These are phyloP conservation scores for Phaeolepiota aurea DNA, from an alignment of 768 basidiomycete genomes.

Conservation along the genomic window DNA sequence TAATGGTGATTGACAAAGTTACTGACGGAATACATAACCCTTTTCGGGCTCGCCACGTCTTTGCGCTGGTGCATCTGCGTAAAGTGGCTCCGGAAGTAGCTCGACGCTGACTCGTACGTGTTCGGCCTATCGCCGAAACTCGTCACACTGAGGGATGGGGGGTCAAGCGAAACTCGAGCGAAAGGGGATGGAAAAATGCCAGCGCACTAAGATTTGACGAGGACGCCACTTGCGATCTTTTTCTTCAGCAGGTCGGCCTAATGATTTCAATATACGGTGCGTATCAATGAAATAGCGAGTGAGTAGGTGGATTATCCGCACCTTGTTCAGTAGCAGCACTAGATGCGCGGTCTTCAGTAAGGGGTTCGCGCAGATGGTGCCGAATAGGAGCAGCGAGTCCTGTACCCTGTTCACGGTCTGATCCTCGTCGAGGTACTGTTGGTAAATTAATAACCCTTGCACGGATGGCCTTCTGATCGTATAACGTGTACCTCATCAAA, in stretches of 20 bases:
- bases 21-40: constrained; percentile 50
- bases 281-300: not conserved
- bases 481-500: constrained; percentile 63
- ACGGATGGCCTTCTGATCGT: not conserved
- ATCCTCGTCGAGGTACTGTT: constrained; percentile 77
- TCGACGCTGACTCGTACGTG: constrained; percentile 58
- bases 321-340: constrained; percentile 76
- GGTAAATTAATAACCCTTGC: not conserved
- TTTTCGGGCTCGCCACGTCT: constrained; percentile 55
- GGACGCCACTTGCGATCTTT: constrained; percentile 60
- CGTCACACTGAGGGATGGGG: constrained; percentile 46
- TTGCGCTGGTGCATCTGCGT: constrained; percentile 64
- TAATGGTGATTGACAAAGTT: too few relatives aligned
- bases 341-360: constrained; percentile 66
- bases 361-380: constrained; percentile 65
- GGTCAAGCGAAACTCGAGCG: constrained; percentile 1
- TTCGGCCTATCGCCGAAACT: constrained; percentile 71
- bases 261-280: constrained; percentile 3
- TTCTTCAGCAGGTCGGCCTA: constrained; percentile 67
- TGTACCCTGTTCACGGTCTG: constrained; percentile 70
- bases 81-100: constrained; percentile 84
- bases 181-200: constrained; percentile 3
- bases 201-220: constrained; percentile 72
- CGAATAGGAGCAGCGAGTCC: constrained; percentile 76
- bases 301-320: constrained; percentile 16